Evolutionary conservation across 106 monocot species (phyloP), one percentile per base, ranked within the genome.

Genomic region (Dendrobium huoshanense): DNA sequence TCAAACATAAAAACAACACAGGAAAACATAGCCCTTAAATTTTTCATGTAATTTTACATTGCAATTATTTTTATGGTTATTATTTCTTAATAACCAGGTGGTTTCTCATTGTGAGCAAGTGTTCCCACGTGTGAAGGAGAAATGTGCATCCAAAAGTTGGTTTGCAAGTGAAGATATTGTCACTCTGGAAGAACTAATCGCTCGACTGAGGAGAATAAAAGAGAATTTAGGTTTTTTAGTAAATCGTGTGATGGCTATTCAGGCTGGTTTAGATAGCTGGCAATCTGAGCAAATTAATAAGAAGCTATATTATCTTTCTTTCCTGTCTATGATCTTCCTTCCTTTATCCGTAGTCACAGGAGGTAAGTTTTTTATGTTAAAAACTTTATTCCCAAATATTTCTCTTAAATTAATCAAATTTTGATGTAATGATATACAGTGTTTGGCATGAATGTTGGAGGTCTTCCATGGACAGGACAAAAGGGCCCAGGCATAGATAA

Each of bases 381-480:
- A 73, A 72, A 29, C 9, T 29, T 8, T 40, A 7, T 72, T 72
- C 45, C 20, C 19, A 2, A 51, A 51, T n/a, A 85, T 33, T 74
- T 33, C 59, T 77, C n/a, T 11, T 68, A 19, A 4, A 79, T 31
- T 47, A 67, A 44, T 45, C 20, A 15, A 9, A 5, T 65, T 59
- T 37, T 59, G 58, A 29, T 75, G 19, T 82, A 20, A 17, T 37
- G 29, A 3, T 79, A 37, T 79, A 42, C 89, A 97, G 96, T 98
- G 15, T 98, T 98, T 80, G 97, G 97, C 27, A 98, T 98, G 97
- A 98, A 98, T 74, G 94, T 98, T 7, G 97, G 94, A 6, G 92
- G 97, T 20, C 92, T 98, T 22, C 97, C 97, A 49, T 97, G 94
- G 97, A 94, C 97, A n/a, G 79, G 77, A 55, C 93, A 93, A 75